Conservation (phyloP, 2,329 filamentous ascomycete species). For the Fusarium tricinctum region DNA sequence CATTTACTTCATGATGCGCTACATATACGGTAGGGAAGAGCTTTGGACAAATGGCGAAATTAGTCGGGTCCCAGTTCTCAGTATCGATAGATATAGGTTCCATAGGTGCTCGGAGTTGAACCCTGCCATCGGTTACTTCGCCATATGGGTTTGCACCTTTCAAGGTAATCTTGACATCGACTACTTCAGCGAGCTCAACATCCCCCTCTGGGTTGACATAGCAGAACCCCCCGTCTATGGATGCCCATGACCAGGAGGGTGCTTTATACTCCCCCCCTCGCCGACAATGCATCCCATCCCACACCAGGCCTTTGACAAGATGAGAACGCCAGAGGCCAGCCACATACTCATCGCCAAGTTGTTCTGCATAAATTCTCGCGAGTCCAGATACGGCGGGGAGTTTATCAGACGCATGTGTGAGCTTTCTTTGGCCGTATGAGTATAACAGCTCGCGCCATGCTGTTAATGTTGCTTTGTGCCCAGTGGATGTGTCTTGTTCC, state of each 20-base stretch:
- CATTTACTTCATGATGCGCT: not conserved
- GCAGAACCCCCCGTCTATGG: not conserved
- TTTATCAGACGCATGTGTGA: conserved; percentile 13
- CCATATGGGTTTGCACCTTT: conserved; percentile 7
- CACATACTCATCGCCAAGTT: not conserved
- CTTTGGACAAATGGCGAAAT: no score
- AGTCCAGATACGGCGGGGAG: conserved; percentile 14
- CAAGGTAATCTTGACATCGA: not conserved
- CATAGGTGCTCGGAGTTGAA: not conserved
- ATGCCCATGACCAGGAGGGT: conserved; percentile 6
- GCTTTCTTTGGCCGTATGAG: not conserved
- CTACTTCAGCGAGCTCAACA: not conserved
- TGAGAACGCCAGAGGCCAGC: not conserved
- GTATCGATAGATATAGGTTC: not conserved
- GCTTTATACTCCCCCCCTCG: not conserved
- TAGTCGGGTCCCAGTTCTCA: no score
- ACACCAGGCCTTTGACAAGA: not conserved
- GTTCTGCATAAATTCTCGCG: not conserved
- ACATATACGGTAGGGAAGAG: not conserved
- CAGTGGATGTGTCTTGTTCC: not conserved
- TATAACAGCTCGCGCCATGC: not conserved
- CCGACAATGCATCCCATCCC: not conserved
- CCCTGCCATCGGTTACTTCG: not conserved
- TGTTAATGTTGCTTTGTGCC: no score
- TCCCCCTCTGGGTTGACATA: not conserved